Evolutionary conservation across 257 asterid genomes (phyloP).

Genomic region (Lavandula angustifolia): DNA sequence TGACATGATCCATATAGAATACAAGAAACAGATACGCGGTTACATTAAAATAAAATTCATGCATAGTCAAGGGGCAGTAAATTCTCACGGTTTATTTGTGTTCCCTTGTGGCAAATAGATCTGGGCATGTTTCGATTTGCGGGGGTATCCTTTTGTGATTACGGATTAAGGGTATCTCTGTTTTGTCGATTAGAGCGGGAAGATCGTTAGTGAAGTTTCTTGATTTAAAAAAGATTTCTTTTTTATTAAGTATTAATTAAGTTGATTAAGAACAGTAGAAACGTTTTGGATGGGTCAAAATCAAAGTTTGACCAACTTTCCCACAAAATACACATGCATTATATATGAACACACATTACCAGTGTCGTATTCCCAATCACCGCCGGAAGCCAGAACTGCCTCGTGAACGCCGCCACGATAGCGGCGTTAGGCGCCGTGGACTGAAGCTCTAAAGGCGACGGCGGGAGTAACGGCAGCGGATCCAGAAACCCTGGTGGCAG

Average conservation of each 20-base stretch:
- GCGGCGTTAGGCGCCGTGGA: slow-evolving; percentile 22
- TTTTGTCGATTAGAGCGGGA: too few species aligned
- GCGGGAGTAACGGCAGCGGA: slow-evolving; percentile 50
- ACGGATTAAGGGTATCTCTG: too few species aligned
- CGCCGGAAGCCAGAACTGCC: slow-evolving; percentile 75
- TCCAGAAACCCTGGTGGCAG: slow-evolving; percentile 79
- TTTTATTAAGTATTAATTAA: too few species aligned
- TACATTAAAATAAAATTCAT: too few species aligned
- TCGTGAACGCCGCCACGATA: slow-evolving; percentile 31
- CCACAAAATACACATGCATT: slow-evolving; percentile 22
- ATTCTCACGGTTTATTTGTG: too few species aligned
- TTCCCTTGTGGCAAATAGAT: too few species aligned
- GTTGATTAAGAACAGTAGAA: too few species aligned
- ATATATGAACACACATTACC: slow-evolving; percentile 40
- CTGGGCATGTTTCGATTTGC: too few species aligned
- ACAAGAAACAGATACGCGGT: slow-evolving; percentile 27
- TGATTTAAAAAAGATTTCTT: too few species aligned
- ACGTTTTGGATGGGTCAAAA: neutral
- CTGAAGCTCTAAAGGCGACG: slow-evolving; percentile 36
- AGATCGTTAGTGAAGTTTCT: too few species aligned
- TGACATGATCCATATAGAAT: slow-evolving; percentile 95
- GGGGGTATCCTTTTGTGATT: too few species aligned
- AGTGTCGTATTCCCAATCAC: slow-evolving; percentile 44
- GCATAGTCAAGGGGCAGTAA: neutral
- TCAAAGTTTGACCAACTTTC: neutral